Base-by-base conservation (phyloP, 2,329 filamentous ascomycete species). In the Monosporascus sp. region DNA sequence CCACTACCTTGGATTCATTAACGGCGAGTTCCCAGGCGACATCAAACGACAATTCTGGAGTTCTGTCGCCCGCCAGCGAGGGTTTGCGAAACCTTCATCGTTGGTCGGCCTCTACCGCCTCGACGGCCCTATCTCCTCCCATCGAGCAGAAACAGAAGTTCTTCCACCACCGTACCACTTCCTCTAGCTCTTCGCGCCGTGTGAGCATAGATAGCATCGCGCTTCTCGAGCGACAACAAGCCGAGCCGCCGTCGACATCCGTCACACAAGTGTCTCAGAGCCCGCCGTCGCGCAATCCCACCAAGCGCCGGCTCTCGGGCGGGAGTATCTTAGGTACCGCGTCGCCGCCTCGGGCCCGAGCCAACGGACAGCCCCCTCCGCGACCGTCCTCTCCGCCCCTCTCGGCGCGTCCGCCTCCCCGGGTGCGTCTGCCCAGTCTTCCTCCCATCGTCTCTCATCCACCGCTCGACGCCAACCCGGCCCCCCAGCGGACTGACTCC, bases 81-180 rank as follows among this genome's bases (percentile, higher is more conserved):
- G 68, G 71, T 45, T 71, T 76, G 41, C 76, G 74, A 64, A 76
- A 75, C 57, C 70, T 78, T 56, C 77, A 81, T 62, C 75, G 78
- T 62, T 80, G 78, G 78, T 81, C 79, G 43, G 69, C 72, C 20
- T 82, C 80, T 16, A 80, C 79, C 49, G 65, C 70, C 8, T 81
- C 79, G 43, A 81, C 43, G 75, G 55, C 74, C 16, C 52, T 36
- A 4, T 20, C 24, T n/a, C 40, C 52, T 16, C 40, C 46, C 22
- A 45, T 50, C 26, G 51, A 60, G 41, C 57, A 57, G 31, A 56
- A 58, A 43, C 50, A 60, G 48, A 50, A 52, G 48, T 52, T 50
- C 26, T 34, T 46, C 55, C 55, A 62, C 46, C 48, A 62, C 49
- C 53, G 61, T 56, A 66, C 67, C 52, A 64, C 67, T 20, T 66